Base-by-base conservation (phyloP, 2,329 filamentous ascomycete species). In the Diaporthe humulicola region DNA sequence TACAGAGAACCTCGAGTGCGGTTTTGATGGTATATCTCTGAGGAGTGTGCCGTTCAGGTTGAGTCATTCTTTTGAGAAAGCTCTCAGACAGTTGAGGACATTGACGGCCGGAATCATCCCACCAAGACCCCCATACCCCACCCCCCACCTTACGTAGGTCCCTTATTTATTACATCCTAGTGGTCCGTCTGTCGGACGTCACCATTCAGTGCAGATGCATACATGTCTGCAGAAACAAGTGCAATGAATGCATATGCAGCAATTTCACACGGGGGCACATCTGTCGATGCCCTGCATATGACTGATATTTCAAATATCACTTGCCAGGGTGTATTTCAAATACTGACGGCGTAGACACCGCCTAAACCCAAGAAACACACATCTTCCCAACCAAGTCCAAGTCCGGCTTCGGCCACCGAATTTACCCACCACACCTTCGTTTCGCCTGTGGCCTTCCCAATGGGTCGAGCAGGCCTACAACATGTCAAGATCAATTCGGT, bases 121-220 rank as follows among this genome's bases (percentile, higher is more conserved):
- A 67, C 64, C 64, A 28, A 38, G 9, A 28, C 58, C 57, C 57
- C 57, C 25, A 66, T 64, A 64, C 19, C 50, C 50, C 28, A 15
- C 57, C 61, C 61, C 56, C 61, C 61, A 67, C 61, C 19, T 67
- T 67, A 38, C 61, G 61, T 67, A 67, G 58, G 38, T 61, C 54
- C n/a, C 25, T 64, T 38, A 2, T 8, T 7, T 64, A 25, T 45
- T 45, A 61, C 36, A 61, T 42, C 58, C 58, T 25, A 33, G 40
- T 48, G 60, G 60, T 15, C 61, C 61, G 40, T 48, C 42, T 33
- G 2, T 50, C 61, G 30, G 45, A 52, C 58, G 40, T 66, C 42
- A 48, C 45, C 45, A 66, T 42, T 42, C 10, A 40, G 4, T n/a
- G 33, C 30, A 22, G 54, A 8, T 30, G n/a, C 36, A 25, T 12